These are phyloP conservation scores for Ustilago xerochloae DNA, from an alignment of 1,284 basidiomycete genomes.

Conservation along the genomic window DNA sequence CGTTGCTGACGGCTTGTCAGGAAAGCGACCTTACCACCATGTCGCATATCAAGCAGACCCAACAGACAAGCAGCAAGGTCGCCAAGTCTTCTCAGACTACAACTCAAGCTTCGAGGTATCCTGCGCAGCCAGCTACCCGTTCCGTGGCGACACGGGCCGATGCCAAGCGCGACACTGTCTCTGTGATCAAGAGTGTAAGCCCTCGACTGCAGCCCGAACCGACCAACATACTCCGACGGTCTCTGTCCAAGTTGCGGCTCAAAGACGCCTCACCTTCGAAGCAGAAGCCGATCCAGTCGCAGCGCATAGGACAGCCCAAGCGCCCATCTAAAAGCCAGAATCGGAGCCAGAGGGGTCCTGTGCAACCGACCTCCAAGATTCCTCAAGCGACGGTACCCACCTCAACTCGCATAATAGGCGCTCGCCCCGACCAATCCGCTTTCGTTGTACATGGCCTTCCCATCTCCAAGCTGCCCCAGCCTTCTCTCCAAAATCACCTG, in stretches of 20 bases:
- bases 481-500: not conserved
- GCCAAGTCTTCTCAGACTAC: constrained; percentile 15
- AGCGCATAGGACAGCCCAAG: not conserved
- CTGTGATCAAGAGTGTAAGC: constrained; percentile 3
- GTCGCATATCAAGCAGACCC: constrained; percentile 40
- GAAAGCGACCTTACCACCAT: constrained; percentile 6
- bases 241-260: constrained; percentile 33
- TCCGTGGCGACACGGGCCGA: constrained; percentile 24
- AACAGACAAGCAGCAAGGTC: constrained; percentile 8
- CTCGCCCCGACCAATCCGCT: constrained; percentile 12
- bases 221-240: constrained; percentile 23
- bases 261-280: constrained; percentile 25
- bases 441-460: constrained; percentile 7
- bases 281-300: not conserved
- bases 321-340: not conserved
- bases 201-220: not conserved
- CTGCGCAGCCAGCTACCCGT: not conserved
- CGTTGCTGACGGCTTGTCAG: not conserved
- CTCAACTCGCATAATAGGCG: constrained; percentile 8
- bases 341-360: not conserved
- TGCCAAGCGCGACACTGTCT: not conserved
- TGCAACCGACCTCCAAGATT: constrained; percentile 17
- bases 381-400: constrained; percentile 20
- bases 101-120: not conserved
- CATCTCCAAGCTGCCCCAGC: not conserved